Base-by-base conservation (phyloP, 805 yeast genomes). In the Candida ipomoeae region DNA sequence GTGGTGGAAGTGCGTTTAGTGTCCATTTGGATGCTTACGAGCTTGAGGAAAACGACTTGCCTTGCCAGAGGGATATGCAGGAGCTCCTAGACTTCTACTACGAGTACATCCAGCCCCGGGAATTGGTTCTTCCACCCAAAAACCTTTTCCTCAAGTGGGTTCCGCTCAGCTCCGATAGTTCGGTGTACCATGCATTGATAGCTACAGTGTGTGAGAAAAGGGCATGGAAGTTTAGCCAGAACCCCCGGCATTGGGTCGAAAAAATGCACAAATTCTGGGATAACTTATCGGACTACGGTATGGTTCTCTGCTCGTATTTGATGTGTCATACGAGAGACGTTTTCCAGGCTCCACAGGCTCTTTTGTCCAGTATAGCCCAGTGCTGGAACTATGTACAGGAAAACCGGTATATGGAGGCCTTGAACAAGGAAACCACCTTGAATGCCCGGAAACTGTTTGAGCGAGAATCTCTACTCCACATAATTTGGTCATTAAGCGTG, bases 181-280 rank as follows among this genome's bases (percentile, higher is more conserved):
- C 69, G 0, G 45, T 66, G 3, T 48, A 63, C 14, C 69, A 66
- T 44, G 64, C 66, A 10, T 51, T 67, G 2, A 55, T 67, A 31
- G 58, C 68, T 11, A 56, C 48, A 6, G 57, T 64, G 21, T 60
- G 64, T 40, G 26, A 20, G n/a, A 38, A 36, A 15, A 40, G 20
- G 4, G 20, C 21, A 11, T 42, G 55, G 42, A 47, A 41, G 1
- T 38, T 55, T 13, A 45, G 48, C 17, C 40, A 47, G n/a, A 57
- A 55, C 40, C 67, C 66, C 36, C 29, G 45, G 3, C 48, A 48
- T 37, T 67, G 71, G 70, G 46, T 65, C 14, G 48, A 44, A 15
- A 55, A 54, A 2, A 56, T 55, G 31, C 52, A 52, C 47, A 56
- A 57, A 39, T 56, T 48, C 48, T 60, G 62, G 65, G 68, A 66